phyloP scores from a whole-genome alignment of 306 rosid genomes.

The Vigna angularis region DNA sequence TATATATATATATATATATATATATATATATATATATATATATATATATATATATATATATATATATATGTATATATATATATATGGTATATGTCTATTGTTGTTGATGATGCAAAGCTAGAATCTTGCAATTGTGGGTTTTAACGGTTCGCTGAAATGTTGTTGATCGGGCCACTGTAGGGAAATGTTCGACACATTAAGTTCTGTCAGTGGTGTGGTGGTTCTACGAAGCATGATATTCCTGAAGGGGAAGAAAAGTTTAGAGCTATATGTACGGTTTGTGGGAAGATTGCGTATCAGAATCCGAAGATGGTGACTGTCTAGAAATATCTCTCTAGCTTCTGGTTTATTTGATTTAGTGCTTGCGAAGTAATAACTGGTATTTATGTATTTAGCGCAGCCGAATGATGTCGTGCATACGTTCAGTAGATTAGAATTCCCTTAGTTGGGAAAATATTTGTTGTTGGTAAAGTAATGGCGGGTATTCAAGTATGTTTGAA shows the following conservation, averaged over 20 bases:
- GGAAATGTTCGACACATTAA: slow-evolving; percentile 63
- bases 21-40: too few relatives aligned
- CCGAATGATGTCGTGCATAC: not conserved
- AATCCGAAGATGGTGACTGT: slow-evolving; percentile 90
- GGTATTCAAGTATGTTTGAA: not conserved
- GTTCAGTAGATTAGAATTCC: not conserved
- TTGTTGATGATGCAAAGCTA: not conserved
- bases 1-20: too few relatives aligned
- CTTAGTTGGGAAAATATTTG: not conserved
- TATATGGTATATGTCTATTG: not conserved
- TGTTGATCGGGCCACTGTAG: slow-evolving; percentile 47
- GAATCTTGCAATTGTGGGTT: not conserved
- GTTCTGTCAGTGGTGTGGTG: slow-evolving; percentile 94
- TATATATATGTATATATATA: too few relatives aligned
- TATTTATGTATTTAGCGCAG: not conserved
- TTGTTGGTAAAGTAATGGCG: not conserved
- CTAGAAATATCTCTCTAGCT: slow-evolving; percentile 8
- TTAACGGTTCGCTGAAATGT: slow-evolving; percentile 1
- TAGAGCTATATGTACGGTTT: slow-evolving; percentile 84
- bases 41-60: too few relatives aligned
- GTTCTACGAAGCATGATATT: slow-evolving; percentile 74
- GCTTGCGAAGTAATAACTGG: not conserved
- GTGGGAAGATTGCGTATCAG: slow-evolving; percentile 82
- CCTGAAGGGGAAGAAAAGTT: slow-evolving; percentile 81
- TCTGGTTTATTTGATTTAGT: slow-evolving; percentile 40